Base-by-base conservation (phyloP, 768 basidiomycete genomes). In the Psilocybe tampanensis region DNA sequence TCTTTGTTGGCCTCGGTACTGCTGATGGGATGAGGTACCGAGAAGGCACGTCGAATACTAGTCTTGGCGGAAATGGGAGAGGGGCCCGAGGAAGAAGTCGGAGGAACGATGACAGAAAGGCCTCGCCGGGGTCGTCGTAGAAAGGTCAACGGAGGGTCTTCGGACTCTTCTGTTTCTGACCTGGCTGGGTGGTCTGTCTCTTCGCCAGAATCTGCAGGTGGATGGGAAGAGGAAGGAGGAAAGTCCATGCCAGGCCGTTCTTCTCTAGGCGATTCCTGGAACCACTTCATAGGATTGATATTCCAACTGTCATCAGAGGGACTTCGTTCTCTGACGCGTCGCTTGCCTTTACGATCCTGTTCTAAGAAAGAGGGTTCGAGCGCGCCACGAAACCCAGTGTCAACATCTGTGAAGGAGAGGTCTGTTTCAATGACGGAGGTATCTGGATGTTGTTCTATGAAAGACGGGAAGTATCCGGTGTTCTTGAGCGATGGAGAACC, bases 341-440 rank as follows among this genome's bases (percentile, higher is more conserved):
- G 45, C 53, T 65, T 61, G 17, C 82, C 82, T 63, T 85, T 84
- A 56, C 74, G 79, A 60, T 88, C 86, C 2, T 64, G 65, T 22
- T 75, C 76, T 47, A 74, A 70, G 43, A 74, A 57, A 54, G 71
- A 55, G 18, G 72, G 73, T 61, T 90, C 87, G 54, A 91, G 69
- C 8, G 80, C 88, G 43, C 86, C 82, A 22, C 90, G 82, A 65
- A 90, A 90, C 33, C 78, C 76, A 9, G 79, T 72, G 41, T 71
- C 59, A 19, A 63, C 71, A n/a, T 66, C 67, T 8, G 67, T 66
- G 56, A 80, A 79, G 13, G 69, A 61, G 12, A 69, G 64, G 54
- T 79, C 67, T 52, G 65, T 61, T 21, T 78, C 75, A 11, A 70
- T 60, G 11, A 64, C 49, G 9, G 59, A 56, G 15, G 64, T 70